Evolutionary conservation across 345 rosid genomes (phyloP), one percentile per base, ranked within the genome.

Genomic region (Melastoma malabathricum): DNA sequence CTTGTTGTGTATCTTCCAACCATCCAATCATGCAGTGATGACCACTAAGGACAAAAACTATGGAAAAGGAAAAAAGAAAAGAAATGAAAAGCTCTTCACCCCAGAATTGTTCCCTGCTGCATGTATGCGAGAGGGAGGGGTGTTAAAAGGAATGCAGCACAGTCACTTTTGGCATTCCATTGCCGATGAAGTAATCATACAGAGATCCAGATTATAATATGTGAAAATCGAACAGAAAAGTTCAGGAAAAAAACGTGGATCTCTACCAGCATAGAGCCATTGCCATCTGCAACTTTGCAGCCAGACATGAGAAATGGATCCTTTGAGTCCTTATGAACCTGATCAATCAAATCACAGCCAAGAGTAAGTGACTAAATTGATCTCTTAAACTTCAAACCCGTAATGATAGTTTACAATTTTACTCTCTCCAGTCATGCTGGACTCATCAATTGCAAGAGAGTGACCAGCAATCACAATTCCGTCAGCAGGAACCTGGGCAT

Each of bases 351-450:
- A 60, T 41, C 43, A 43, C 50, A 51, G 50, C 29, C 38, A 62
- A 49, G 46, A 58, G 43, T 45, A 43, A 44, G 57, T 59, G 9
- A 39, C 15, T 46, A 19, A 44, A 44, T 19, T 16, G 50, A 17
- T 46, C 20, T 39, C 22, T 15, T 18, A 23, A 23, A 50, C 18
- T 17, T 14, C 13, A 50, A 27, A 31, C 12, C 52, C 29, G 41
- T 53, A 41, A 50, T n/a, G 50, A 43, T 43, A 51, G 69, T 52
- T 47, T 65, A 93, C 99, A 53, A 81, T 85, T 62, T 85, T 84
- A 78, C 99, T 93, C 78, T 93, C 99, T 56, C 99, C 99, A 5
- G 99, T 93, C 99, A 93, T 93, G 85, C 99, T 93, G 41, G 99
- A 93, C 72, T 93, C 99, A 54, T 93, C 99, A 52, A 88, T 60